Base-by-base conservation (phyloP, 2,329 filamentous ascomycete species). In the Cordyceps fumosorosea region DNA sequence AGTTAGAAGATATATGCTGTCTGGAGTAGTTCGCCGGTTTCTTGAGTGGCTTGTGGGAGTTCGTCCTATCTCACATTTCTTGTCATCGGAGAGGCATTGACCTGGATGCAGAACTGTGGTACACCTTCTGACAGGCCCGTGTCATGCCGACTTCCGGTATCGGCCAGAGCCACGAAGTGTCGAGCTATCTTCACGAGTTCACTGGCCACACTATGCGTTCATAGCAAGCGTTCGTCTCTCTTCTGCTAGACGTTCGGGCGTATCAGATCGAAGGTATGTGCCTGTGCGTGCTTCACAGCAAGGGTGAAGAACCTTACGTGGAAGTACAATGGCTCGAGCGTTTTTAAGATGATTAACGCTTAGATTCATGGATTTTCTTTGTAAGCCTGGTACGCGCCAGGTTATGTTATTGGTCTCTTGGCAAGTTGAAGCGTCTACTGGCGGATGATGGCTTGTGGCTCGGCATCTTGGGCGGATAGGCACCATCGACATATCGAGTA, bases 321-420 rank as follows among this genome's bases (percentile, higher is more conserved):
- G 8, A 29, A 29, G 29, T 29, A 7, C 29, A 29, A 29, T 29
- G 29, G 5, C 29, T 7, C 52, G 75, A 0, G 89, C 88, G 3
- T 76, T 69, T 3, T 78, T 76, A 37, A 92, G 81, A 70, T 92
- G 88, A 1, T 70, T 68, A 92, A 74, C 1, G 83, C 80, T 3
- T 71, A 68, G 0, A n/a, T 88, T 83, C 1, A 81, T 81, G 14
- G 79, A n/a, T n/a, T 78, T 73, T 90, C 90, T 53, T 90, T 81
- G 73, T 92, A 92, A 1, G 87, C 87, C 73, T 92, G 89, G 73
- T 92, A 92, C 0, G 89, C 91, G 65, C 87, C 87, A 75, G 93
- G 96, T 75, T 93, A 96, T 60, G 96, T 81, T 57, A 93, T 83
- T 3, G 89, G 87, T 58, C 40, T 45, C 42, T 34, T 29, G 2